phyloP scores from a whole-genome alignment of 2,329 filamentous ascomycete genomes.

The Colletotrichum plurivorum region DNA sequence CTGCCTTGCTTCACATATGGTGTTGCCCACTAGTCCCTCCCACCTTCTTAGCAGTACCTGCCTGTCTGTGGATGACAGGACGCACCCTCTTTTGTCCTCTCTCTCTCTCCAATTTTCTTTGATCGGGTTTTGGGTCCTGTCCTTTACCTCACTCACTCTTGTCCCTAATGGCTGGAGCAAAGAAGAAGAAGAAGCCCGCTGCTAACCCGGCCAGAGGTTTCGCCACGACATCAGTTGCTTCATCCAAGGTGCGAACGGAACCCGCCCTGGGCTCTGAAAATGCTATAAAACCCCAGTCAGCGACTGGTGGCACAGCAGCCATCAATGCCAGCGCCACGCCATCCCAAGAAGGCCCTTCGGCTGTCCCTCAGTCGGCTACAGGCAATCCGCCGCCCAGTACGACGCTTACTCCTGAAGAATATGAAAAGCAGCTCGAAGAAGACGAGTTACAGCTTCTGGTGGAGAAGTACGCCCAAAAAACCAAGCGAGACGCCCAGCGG shows the following conservation, averaged over 20 bases:
- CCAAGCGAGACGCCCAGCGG: conserved; percentile 82
- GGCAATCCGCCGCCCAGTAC: conserved; percentile 51
- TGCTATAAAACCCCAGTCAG: not conserved
- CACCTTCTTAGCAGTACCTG: no score
- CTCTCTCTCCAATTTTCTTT: no score
- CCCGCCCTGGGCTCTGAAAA: conserved; percentile 51
- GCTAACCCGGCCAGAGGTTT: conserved; percentile 93
- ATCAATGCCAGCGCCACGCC: conserved; percentile 12
- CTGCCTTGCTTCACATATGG: no score
- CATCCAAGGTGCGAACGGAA: conserved; percentile 81
- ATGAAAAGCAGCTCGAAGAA: conserved; percentile 89
- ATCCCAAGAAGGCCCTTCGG: conserved; percentile 47
- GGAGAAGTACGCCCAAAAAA: conserved; percentile 85
- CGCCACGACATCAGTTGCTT: conserved; percentile 89
- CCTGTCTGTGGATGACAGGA: no score
- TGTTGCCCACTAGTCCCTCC: no score
- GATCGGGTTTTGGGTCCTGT: not conserved
- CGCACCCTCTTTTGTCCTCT: no score
- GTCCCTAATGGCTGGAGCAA: conserved; percentile 73
- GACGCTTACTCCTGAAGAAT: conserved; percentile 84
- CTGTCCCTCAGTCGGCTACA: conserved; percentile 43
- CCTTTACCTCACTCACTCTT: not conserved
- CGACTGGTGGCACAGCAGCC: conserved; percentile 12
- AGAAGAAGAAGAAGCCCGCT: conserved; percentile 93
- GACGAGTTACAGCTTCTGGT: conserved; percentile 91